phyloP scores from a whole-genome alignment of 345 rosid genomes.

The sweet orange (Citrus sinensis) region DNA sequence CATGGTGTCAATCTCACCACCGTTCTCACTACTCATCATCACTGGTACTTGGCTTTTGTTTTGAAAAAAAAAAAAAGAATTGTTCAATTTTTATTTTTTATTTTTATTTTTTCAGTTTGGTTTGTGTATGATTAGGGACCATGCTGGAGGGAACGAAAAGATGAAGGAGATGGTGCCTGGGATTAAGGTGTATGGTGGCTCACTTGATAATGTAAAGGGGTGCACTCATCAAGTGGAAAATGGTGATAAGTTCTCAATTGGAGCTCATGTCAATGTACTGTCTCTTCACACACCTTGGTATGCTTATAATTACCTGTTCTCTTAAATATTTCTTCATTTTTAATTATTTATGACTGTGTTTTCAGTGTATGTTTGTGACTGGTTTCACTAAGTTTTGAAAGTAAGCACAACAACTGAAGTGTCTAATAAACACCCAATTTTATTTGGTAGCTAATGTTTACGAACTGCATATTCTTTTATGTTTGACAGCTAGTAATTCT shows the following conservation, averaged over 20 bases:
- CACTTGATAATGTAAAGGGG: conserved; percentile 74
- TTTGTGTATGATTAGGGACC: conserved; percentile 55
- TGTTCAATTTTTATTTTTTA: neutral
- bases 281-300: conserved; percentile 93
- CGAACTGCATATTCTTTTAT: neutral
- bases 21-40: conserved; percentile 93
- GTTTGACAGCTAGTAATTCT: neutral
- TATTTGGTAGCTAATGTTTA: neutral
- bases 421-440: neutral
- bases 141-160: conserved; percentile 88
- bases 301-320: neutral
- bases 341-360: neutral
- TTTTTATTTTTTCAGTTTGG: neutral
- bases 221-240: conserved; percentile 69
- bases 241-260: conserved; percentile 65
- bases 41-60: conserved; percentile 43
- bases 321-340: neutral
- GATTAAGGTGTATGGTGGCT: conserved; percentile 80
- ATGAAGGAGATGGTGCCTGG: conserved; percentile 71
- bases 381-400: neutral
- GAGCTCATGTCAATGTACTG: conserved; percentile 48
- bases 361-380: neutral
- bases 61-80: too few species aligned
- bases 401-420: neutral
- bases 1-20: conserved; percentile 50